Percentiles rank a stretch among this genome's conserved stretches.
These are phyloP conservation scores for Starmerella roubikii DNA, from an alignment of 805 yeast genomes.

Conservation along the genomic window DNA sequence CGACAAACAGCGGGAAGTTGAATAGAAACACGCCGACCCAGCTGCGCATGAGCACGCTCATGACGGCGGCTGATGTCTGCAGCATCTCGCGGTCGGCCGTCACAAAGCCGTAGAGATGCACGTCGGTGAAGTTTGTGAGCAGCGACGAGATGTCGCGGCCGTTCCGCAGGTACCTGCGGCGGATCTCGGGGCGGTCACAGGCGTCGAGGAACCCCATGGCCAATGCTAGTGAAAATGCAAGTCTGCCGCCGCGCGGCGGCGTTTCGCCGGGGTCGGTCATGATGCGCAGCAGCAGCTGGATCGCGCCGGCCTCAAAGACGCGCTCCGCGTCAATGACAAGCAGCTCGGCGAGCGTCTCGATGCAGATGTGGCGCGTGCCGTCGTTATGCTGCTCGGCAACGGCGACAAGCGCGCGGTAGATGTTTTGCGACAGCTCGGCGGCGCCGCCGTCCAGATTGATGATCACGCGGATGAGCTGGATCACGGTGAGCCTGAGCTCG, in stretches of 20 bases:
- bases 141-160: slow-evolving; percentile 52
- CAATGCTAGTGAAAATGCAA: slow-evolving; percentile 22
- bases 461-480: slow-evolving; percentile 54
- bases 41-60: slow-evolving; percentile 49
- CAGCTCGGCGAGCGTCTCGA: slow-evolving; percentile 43
- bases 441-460: slow-evolving; percentile 43
- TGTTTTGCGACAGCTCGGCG: slow-evolving; percentile 42
- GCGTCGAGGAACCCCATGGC: slow-evolving; percentile 39
- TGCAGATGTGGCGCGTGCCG: slow-evolving; percentile 35
- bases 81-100: slow-evolving; percentile 41
- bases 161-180: slow-evolving; percentile 38
- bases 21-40: slow-evolving; percentile 68
- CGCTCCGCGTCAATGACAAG: slow-evolving; percentile 33
- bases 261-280: slow-evolving; percentile 29
- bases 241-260: too few relatives aligned
- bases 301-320: slow-evolving; percentile 34
- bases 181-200: slow-evolving; percentile 43
- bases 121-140: slow-evolving; percentile 58
- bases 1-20: slow-evolving; percentile 32
- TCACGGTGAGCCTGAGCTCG: slow-evolving; percentile 62
- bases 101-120: slow-evolving; percentile 29
- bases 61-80: slow-evolving; percentile 44
- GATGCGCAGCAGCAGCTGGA: slow-evolving; percentile 33
- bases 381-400: slow-evolving; percentile 45
- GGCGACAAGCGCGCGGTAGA: slow-evolving; percentile 53